Conservation (phyloP, 768 basidiomycete genomes). For the Sporobolomyces roseus region DNA sequence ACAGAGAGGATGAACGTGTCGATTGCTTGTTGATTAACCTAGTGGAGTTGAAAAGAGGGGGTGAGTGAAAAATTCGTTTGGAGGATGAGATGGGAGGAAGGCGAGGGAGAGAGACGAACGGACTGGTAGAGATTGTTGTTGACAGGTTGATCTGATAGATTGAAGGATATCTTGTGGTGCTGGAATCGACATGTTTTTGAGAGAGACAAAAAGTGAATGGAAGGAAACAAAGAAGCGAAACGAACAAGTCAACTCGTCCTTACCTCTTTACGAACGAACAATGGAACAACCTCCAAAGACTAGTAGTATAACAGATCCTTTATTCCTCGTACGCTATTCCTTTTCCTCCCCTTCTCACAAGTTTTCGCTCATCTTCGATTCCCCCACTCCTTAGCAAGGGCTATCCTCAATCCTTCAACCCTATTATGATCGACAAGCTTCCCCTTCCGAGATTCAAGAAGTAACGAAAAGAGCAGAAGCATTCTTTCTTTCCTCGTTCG, state of each 20-base stretch:
- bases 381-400: conserved; percentile 18
- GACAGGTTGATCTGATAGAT: background rate
- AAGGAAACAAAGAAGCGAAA: background rate
- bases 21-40: conserved; percentile 63
- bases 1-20: conserved; percentile 60
- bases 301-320: background rate
- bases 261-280: no score
- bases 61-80: background rate
- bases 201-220: background rate
- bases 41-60: background rate
- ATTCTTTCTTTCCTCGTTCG: conserved; percentile 14
- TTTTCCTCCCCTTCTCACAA: no score
- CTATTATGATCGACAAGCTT: conserved; percentile 20
- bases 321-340: conserved; percentile 1
- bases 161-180: background rate
- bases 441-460: conserved; percentile 17
- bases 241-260: no score
- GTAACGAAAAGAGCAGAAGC: background rate
- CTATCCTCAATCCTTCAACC: conserved; percentile 33
- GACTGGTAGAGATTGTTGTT: background rate
- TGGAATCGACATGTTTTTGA: background rate
- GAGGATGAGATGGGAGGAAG: background rate
- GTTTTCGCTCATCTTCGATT: background rate
- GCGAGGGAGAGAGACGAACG: background rate
- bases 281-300: background rate